Evolutionary conservation across 371 early-diverging fungal species (phyloP), one percentile per base, ranked within the genome.

Genomic region (Thermomucor indicae-seudaticae): DNA sequence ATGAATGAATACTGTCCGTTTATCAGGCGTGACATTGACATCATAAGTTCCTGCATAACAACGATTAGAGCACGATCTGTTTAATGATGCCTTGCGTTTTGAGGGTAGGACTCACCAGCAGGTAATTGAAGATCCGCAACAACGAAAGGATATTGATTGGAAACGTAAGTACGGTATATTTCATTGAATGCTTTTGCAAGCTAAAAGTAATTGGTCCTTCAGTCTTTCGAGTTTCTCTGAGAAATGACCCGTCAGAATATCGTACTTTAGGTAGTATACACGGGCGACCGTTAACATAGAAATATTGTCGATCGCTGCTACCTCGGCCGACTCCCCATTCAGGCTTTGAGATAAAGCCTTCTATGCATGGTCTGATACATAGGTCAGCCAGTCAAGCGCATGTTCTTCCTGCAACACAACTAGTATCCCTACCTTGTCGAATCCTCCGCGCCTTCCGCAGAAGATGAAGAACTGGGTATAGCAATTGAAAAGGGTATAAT

Each of bases 11-110:
- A 96, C 75, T 0, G 90, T 93, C 30, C 97, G 80, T 60, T 97
- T 97, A 62, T 97, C 93, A 4, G 98, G 98, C 14, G 91, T 92
- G 23, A 97, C 83, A 53, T 97, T 97, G 17, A 94, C 92, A 72
- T 97, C 98, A 61, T 76, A 79, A 11, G 56, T 53, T 45, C 65
- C 74, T 62, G 55, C 11, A 44, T n/a, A n/a, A 25, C 44, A 59
- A 16, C 37, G 31, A 28, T 42, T 19, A 52, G 2, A 5, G 8
- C 14, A 6, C 28, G 12, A 56, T 44, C 19, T 27, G 31, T 20
- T 35, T 24, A 29, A 25, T 38, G 28, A 46, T 6, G 38, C 23
- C 50, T 23, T 22, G 30, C 22, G 7, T n/a, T n/a, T 16, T 24
- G n/a, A n/a, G n/a, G n/a, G n/a, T n/a, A 10, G 6, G 10, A 46